A percentile compares a stretch with the other conserved stretches of the same genome.
phyloP scores from a whole-genome alignment of 768 basidiomycete species.

The Pluteus cervinus region DNA sequence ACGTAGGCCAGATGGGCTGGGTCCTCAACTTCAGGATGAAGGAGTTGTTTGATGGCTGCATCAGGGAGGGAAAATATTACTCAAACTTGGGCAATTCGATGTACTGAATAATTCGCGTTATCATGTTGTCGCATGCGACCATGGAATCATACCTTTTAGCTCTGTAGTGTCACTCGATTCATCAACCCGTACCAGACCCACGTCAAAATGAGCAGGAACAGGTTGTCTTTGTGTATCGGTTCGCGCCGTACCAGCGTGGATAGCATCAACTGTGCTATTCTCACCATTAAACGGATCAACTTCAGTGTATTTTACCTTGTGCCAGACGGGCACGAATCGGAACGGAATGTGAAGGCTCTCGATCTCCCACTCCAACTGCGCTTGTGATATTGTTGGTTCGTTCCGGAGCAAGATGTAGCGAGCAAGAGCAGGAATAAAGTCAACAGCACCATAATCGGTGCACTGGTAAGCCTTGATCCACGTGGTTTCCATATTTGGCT shows the following conservation, averaged over 20 bases:
- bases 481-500: too few relatives aligned
- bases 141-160: too few relatives aligned
- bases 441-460: slow-evolving; percentile 4
- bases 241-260: too few relatives aligned
- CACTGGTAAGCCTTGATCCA: too few relatives aligned
- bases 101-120: too few relatives aligned
- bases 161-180: too few relatives aligned
- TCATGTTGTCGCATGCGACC: too few relatives aligned
- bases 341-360: slow-evolving; percentile 10
- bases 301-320: slow-evolving; percentile 5
- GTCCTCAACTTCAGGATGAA: slow-evolving; percentile 3
- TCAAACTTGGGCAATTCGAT: slow-evolving; percentile 19
- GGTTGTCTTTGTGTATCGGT: too few relatives aligned
- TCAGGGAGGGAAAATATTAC: slow-evolving; percentile 19
- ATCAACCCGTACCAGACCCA: too few relatives aligned
- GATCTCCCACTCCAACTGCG: slow-evolving; percentile 5
- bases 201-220: too few relatives aligned
- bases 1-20: slow-evolving; percentile 18
- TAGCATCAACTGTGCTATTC: slow-evolving; percentile 3
- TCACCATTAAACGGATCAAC: slow-evolving; percentile 4
- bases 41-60: slow-evolving; percentile 3
- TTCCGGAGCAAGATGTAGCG: slow-evolving; percentile 3
- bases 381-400: slow-evolving; percentile 1
- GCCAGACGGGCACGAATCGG: slow-evolving; percentile 8
- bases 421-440: slow-evolving; percentile 5